These are phyloP conservation scores for Choricystis sp. DNA, from an alignment of 139 green algal species.

Conservation along the genomic window DNA sequence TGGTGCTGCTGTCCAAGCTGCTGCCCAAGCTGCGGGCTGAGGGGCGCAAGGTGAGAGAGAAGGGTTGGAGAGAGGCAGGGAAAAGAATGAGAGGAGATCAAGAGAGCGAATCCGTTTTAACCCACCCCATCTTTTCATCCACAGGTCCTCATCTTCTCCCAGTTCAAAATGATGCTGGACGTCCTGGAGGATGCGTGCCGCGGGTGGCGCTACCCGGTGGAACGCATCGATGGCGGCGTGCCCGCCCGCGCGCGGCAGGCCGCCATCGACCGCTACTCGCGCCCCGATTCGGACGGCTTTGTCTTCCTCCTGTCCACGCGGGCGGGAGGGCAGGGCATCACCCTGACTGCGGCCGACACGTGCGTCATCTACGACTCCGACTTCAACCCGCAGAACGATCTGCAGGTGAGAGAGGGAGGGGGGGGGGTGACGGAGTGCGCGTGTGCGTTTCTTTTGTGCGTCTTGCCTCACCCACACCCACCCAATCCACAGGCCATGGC, in stretches of 20 bases:
- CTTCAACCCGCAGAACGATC: constrained; percentile 87
- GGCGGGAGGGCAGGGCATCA: constrained; percentile 90
- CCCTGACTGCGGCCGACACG: constrained; percentile 83
- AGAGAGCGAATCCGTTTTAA: not conserved
- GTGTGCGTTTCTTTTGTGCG: no score
- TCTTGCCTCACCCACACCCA: no score
- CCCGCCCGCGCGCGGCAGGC: constrained; percentile 42
- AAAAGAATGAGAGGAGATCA: not conserved
- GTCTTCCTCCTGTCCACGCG: constrained; percentile 84
- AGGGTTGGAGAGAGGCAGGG: not conserved
- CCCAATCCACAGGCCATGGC: no score
- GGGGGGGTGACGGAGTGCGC: no score
- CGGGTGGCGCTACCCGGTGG: constrained; percentile 28
- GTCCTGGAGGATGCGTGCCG: constrained; percentile 70
- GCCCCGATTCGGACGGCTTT: constrained; percentile 36
- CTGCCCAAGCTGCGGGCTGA: constrained; percentile 61
- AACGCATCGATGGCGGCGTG: constrained; percentile 71
- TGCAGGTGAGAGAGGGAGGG: no score
- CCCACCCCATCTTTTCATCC: not conserved
- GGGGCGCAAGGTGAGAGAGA: constrained; percentile 33
- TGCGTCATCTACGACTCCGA: constrained; percentile 90
- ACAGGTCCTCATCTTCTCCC: constrained; percentile 76
- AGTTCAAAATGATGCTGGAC: constrained; percentile 85
- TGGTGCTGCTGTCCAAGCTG: constrained; percentile 67
- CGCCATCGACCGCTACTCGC: constrained; percentile 76